Evolutionary conservation across 352 stramenopile species (phyloP), one percentile per base, ranked within the genome.

Genomic region (Phytophthora syringae): DNA sequence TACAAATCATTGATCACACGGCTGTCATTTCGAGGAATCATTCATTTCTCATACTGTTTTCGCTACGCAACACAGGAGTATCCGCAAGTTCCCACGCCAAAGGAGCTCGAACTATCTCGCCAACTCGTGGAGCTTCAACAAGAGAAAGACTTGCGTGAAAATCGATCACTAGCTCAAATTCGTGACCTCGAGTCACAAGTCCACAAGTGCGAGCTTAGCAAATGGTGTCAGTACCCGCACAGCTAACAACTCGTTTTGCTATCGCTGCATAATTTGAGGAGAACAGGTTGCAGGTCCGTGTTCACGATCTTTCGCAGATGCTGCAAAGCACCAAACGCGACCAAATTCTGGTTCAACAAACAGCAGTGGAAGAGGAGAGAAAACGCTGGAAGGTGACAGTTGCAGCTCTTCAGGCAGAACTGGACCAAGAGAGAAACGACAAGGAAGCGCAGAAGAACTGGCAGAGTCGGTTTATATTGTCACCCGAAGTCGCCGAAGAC

Each of bases 51-150:
- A 43, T 44, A 21, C 30, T 45, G 13, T 5, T 16, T 51, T 60
- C 24, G 12, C 20, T n/a, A 16, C 37, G 45, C 3, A 15, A 22
- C 7, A 15, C 52, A 93, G 84, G 76, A 82, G 48, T 93, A 93
- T 34, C 82, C 85, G 16, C 64, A 79, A 7, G 82, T 93, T 4
- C 82, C 85, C 32, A 93, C 85, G 18, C 82, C 82, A 9, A 89
- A 93, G 27, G 85, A 92, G 54, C 64, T 90, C 20, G 82, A 88
- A 51, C 68, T 93, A 2, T 90, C 82, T 22, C 76, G 80, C 1
- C 80, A 91, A 40, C 72, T 93, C 5, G 67, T 92, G 5, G 73
- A 75, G 2, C 56, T 92, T 25, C 82, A 92, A 56, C 78, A 90
- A 54, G 82, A 92, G 28, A 87, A 88, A 66, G 76, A 92, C 53